Conservation (phyloP, 192 early-diverging fungal genomes). For the Backusella tuberculispora region DNA sequence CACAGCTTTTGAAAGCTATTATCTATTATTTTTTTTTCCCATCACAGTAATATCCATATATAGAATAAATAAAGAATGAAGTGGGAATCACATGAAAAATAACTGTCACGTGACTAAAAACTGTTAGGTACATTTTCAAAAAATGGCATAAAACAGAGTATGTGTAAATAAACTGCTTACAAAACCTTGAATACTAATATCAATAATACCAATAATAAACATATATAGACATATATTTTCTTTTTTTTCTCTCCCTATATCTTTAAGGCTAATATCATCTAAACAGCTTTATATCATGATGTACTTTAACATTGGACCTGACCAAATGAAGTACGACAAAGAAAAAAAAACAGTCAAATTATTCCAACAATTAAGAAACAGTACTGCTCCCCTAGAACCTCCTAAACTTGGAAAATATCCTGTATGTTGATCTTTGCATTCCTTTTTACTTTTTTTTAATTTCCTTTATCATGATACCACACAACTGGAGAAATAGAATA, state of each 20-base stretch:
- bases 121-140: not conserved
- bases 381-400: not conserved
- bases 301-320: no score
- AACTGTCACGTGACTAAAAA: not conserved
- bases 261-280: no score
- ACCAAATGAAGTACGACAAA: no score
- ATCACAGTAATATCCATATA: conserved; percentile 7
- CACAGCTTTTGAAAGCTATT: not conserved
- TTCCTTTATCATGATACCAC: not conserved
- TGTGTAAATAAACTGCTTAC: not conserved
- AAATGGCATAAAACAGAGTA: not conserved
- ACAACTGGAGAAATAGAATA: not conserved
- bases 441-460: not conserved
- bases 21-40: conserved; percentile 10
- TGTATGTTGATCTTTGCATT: not conserved
- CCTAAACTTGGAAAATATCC: conserved; percentile 3
- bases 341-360: no score
- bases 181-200: not conserved
- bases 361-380: no score
- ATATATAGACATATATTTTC: not conserved
- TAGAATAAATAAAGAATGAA: not conserved
- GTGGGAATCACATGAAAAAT: conserved; percentile 3
- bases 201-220: not conserved
- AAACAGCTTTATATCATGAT: no score
- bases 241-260: no score